Percentiles rank a stretch among this genome's conserved stretches.
These are phyloP conservation scores for Furculomyces boomerangus DNA, from an alignment of 371 early-diverging fungal genomes.

Conservation along the genomic window DNA sequence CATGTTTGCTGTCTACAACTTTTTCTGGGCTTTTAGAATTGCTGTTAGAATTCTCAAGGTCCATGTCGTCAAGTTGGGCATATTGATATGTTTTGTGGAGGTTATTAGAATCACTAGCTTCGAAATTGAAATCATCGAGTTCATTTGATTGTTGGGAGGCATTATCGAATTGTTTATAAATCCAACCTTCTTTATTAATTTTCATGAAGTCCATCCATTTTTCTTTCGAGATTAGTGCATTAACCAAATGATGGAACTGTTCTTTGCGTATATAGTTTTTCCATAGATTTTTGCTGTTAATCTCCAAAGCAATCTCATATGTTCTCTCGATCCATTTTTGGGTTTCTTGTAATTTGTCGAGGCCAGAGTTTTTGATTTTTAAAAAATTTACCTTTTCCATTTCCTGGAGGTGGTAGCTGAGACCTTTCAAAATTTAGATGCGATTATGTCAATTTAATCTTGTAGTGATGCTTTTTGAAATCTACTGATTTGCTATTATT, in stretches of 20 bases:
- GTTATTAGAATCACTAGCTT: not conserved
- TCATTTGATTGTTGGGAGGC: not conserved
- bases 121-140: not conserved
- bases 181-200: constrained; percentile 1
- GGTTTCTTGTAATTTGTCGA: no score
- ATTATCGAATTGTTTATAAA: not conserved
- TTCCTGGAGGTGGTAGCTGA: no score
- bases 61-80: not conserved
- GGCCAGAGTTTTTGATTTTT: no score
- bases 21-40: not conserved
- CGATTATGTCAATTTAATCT: no score
- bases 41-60: not conserved
- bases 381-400: no score
- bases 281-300: constrained; percentile 19
- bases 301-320: constrained; percentile 15
- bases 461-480: no score
- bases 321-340: constrained; percentile 14
- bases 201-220: constrained; percentile 20
- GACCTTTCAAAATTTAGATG: no score
- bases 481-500: no score
- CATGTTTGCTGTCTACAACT: constrained; percentile 11
- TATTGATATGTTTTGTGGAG: not conserved
- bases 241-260: constrained; percentile 12
- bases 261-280: constrained; percentile 8
- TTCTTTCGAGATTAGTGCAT: constrained; percentile 12